A percentile compares a stretch with the other conserved stretches of the same genome.
Conservation (phyloP, 2,329 filamentous ascomycete species). For the Rhynchosporium graminicola region DNA sequence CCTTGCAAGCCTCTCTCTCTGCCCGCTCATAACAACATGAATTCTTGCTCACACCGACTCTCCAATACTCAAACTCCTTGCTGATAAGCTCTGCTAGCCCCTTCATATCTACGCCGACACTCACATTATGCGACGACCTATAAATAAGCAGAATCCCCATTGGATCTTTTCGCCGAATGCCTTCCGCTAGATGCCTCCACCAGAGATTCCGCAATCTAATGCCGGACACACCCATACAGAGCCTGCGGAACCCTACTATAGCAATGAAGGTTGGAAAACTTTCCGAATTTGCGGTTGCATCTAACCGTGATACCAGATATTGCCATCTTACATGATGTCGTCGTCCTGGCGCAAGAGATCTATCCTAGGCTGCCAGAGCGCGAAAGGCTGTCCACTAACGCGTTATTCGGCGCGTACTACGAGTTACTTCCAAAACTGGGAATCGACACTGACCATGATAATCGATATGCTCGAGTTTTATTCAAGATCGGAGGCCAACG, state of each 20-base stretch:
- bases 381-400: slow-evolving; percentile 69
- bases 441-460: slow-evolving; percentile 71
- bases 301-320: slow-evolving; percentile 60
- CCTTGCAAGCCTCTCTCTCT: neutral
- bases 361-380: slow-evolving; percentile 57
- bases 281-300: neutral
- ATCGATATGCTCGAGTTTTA: slow-evolving; percentile 74
- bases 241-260: slow-evolving; percentile 51
- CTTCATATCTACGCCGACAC: neutral
- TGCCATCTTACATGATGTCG: slow-evolving; percentile 73
- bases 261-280: slow-evolving; percentile 56
- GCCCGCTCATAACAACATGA: slow-evolving; percentile 13
- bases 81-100: slow-evolving; percentile 19
- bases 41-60: slow-evolving; percentile 18
- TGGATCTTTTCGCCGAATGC: slow-evolving; percentile 33
- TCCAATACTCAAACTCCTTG: slow-evolving; percentile 5
- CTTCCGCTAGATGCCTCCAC: slow-evolving; percentile 38
- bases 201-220: slow-evolving; percentile 34
- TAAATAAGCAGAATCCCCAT: slow-evolving; percentile 9
- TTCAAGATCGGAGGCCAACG: slow-evolving; percentile 73
- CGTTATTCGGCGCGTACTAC: slow-evolving; percentile 81
- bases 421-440: slow-evolving; percentile 70
- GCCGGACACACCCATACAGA: slow-evolving; percentile 28
- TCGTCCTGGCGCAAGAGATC: slow-evolving; percentile 68
- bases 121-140: slow-evolving; percentile 30